Conservation (phyloP, 352 stramenopile species). For the Pythium pyrilobum region DNA sequence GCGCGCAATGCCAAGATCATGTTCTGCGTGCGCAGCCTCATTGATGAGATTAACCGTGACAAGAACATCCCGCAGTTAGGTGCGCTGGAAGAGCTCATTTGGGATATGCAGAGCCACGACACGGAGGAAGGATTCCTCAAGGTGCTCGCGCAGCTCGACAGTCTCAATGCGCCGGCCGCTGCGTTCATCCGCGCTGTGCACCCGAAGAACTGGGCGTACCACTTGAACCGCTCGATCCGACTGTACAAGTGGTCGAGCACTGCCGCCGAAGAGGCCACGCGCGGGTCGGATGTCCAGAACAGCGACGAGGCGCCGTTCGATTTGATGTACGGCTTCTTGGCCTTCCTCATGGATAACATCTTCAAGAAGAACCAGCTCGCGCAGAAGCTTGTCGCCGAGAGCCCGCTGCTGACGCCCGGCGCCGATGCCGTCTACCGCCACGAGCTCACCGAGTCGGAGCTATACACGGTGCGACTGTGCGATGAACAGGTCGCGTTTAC, state of each 20-base stretch:
- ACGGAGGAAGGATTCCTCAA: conserved; percentile 54
- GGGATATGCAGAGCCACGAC: conserved; percentile 53
- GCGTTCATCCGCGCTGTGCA: conserved; percentile 56
- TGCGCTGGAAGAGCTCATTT: conserved; percentile 50
- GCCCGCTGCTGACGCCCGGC: conserved; percentile 46
- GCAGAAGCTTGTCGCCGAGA: conserved; percentile 42
- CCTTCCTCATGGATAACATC: conserved; percentile 68
- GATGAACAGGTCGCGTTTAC: conserved; percentile 70
- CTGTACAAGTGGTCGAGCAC: conserved; percentile 71
- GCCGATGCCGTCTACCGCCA: conserved; percentile 60
- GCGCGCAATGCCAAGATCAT: conserved; percentile 53
- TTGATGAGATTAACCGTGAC: conserved; percentile 62
- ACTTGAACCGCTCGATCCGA: conserved; percentile 53
- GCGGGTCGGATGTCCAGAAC: conserved; percentile 48
- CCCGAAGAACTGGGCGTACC: conserved; percentile 60
- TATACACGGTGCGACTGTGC: conserved; percentile 52
- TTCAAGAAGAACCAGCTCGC: conserved; percentile 73
- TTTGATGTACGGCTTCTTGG: conserved; percentile 72
- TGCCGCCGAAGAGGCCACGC: conserved; percentile 43
- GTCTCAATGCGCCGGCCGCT: conserved; percentile 42
- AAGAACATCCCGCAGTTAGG: conserved; percentile 74
- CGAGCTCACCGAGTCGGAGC: conserved; percentile 51
- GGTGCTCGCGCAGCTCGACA: conserved; percentile 42
- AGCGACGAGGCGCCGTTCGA: conserved; percentile 78
- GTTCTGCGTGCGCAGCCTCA: conserved; percentile 63